Evolutionary conservation across 2,329 filamentous ascomycete species (phyloP), one percentile per base, ranked within the genome.

Genomic region (Aurifilum marmelostoma): DNA sequence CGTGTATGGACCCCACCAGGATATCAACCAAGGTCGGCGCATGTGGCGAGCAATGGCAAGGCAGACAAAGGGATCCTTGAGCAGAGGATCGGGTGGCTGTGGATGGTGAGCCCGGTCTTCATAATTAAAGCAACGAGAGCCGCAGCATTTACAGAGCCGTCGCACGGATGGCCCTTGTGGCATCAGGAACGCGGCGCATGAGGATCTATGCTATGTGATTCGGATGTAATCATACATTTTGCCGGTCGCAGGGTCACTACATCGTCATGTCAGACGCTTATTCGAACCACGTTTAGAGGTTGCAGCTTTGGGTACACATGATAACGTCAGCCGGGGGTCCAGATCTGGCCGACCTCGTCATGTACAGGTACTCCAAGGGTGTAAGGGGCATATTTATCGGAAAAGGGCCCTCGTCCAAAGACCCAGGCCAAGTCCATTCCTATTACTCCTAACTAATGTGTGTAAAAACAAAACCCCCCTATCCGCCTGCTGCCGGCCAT

Each of bases 371-470:
- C 27, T 32, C 9, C 2, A 18, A 64, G 8, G 43, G 43, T 24
- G 50, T 14, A 5, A 11, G 1, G 43, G 43, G 34, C 34, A 47
- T 61, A 16, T 32, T 43, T n/a, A 14, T 21, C 43, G 43, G 43
- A 2, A 29, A 60, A 37, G 32, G 39, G 29, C 16, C 39, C 21
- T 50, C n/a, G 54, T 60, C 37, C 65, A 50, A 34, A 52, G 39
- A 41, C 29, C 64, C 39, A 50, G 58, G 50, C 58, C 61, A 56
- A 50, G 63, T 63, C 43, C 63, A 67, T 67, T 67, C 64, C 54
- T 54, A 47, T 18, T 67, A 63, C 66, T 71, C 64, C 61, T 67
- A 67, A 27, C 41, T 65, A 43, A 52, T 56, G 67, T 67, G 61
- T 66, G 14, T 34, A n/a, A 24, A 32, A 18, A 56, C n/a, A 47